phyloP scores from a whole-genome alignment of 2,329 filamentous ascomycete species.

The Chlorencoelia australis region DNA sequence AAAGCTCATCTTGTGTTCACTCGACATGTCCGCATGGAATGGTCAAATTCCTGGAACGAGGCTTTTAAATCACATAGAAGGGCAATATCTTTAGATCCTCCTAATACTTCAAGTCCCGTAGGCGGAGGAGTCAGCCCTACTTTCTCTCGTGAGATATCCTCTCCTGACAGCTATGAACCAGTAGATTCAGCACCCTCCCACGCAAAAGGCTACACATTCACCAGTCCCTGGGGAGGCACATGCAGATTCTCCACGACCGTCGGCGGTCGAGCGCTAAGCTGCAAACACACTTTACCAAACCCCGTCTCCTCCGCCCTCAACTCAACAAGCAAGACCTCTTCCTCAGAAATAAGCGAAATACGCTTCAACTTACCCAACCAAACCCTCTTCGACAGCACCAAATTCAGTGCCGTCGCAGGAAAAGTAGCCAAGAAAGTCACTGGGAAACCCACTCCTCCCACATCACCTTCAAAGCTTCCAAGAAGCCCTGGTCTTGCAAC shows the following conservation, averaged over 20 bases:
- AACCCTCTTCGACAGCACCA: conserved; percentile 32
- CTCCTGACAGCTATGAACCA: conserved; percentile 1
- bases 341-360: conserved; percentile 59
- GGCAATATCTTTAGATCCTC: conserved; percentile 18
- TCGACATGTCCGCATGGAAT: conserved; percentile 46
- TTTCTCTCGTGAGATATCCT: conserved; percentile 1
- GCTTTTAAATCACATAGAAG: conserved; percentile 19
- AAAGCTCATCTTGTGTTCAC: conserved; percentile 29
- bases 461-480: conserved; percentile 2
- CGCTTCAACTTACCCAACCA: conserved; percentile 74
- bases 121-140: too few species aligned
- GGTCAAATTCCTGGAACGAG: conserved; percentile 20
- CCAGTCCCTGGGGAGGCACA: conserved; percentile 75
- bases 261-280: conserved; percentile 64
- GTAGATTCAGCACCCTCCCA: conserved; percentile 10
- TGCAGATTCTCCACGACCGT: conserved; percentile 79
- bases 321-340: conserved; percentile 5
- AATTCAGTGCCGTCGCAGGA: conserved; percentile 3
- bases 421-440: conserved; percentile 2
- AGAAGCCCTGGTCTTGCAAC: too few species aligned
- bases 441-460: conserved; percentile 14
- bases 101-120: conserved; percentile 8
- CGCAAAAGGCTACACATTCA: conserved; percentile 60
- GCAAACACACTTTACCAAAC: conserved; percentile 58
- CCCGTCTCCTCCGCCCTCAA: conserved; percentile 19